Evolutionary conservation across 345 rosid genomes (phyloP).

Genomic region (Moricandia arvensis): DNA sequence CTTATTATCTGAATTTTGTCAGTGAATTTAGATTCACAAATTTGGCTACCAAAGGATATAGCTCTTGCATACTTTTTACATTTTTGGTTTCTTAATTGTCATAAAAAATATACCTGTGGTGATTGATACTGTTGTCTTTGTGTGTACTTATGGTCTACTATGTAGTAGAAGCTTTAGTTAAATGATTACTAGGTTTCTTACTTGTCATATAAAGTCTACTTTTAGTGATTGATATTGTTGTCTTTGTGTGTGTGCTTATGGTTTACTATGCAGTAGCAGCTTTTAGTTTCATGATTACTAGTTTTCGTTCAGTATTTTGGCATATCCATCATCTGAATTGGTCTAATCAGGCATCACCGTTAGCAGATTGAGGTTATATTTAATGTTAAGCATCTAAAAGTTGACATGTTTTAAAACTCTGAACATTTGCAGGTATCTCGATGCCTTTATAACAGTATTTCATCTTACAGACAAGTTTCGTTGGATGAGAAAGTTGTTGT

Average conservation of each 20-base stretch:
- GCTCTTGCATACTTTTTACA: constrained; percentile 10
- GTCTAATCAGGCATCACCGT: too few species aligned
- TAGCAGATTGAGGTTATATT: neutral
- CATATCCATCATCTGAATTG: too few species aligned
- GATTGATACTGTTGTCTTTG: neutral
- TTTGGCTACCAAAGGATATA: too few species aligned
- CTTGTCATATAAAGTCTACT: too few species aligned
- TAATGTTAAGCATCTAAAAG: neutral
- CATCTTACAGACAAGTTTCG: constrained; percentile 19
- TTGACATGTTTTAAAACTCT: neutral
- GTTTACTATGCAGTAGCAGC: too few species aligned
- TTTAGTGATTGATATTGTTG: too few species aligned
- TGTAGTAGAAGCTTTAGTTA: neutral
- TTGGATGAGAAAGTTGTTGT: neutral
- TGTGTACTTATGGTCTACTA: neutral
- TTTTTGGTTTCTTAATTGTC: neutral
- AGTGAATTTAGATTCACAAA: too few species aligned
- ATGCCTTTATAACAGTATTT: constrained; percentile 35
- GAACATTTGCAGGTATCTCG: constrained; percentile 33
- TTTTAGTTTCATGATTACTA: neutral
- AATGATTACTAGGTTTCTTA: too few species aligned
- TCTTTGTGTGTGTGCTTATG: too few species aligned
- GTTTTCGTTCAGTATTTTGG: neutral
- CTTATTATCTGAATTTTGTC: too few species aligned
- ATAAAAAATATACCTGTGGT: neutral